phyloP scores from a whole-genome alignment of 2,329 filamentous ascomycete genomes.

The Aspergillus ochraceus region DNA sequence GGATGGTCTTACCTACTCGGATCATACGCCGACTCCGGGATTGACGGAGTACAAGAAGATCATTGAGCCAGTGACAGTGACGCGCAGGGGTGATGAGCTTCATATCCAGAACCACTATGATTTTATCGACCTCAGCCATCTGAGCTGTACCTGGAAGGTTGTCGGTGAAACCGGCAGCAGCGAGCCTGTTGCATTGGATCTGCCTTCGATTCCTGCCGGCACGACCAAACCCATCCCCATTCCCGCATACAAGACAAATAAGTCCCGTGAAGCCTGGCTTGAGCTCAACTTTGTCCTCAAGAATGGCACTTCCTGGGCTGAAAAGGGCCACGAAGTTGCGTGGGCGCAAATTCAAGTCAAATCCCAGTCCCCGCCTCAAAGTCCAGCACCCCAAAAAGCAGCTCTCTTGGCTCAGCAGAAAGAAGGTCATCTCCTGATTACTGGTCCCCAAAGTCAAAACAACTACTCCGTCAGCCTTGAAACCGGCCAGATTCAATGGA shows the following conservation, averaged over 20 bases:
- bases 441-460: not conserved
- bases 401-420: not conserved
- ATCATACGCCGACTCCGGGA: conserved; percentile 58
- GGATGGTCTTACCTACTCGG: conserved; percentile 54
- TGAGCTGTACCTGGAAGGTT: conserved; percentile 30
- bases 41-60: conserved; percentile 58
- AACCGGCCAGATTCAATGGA: not conserved
- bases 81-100: conserved; percentile 39
- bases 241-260: not conserved
- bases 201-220: conserved; percentile 32
- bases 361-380: not conserved
- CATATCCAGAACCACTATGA: conserved; percentile 53
- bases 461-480: not conserved
- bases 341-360: conserved; percentile 47
- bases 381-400: not conserved
- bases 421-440: not conserved
- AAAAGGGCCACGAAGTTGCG: conserved; percentile 55
- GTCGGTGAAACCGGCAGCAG: conserved; percentile 34
- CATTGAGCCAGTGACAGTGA: conserved; percentile 55
- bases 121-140: conserved; percentile 48
- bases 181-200: conserved; percentile 40
- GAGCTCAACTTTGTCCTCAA: conserved; percentile 48
- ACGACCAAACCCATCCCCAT: conserved; percentile 26
- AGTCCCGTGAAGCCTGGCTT: conserved; percentile 35
- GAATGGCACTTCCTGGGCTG: conserved; percentile 51